Base-by-base conservation (phyloP, 768 basidiomycete genomes). In the Pulveroboletus sp. region DNA sequence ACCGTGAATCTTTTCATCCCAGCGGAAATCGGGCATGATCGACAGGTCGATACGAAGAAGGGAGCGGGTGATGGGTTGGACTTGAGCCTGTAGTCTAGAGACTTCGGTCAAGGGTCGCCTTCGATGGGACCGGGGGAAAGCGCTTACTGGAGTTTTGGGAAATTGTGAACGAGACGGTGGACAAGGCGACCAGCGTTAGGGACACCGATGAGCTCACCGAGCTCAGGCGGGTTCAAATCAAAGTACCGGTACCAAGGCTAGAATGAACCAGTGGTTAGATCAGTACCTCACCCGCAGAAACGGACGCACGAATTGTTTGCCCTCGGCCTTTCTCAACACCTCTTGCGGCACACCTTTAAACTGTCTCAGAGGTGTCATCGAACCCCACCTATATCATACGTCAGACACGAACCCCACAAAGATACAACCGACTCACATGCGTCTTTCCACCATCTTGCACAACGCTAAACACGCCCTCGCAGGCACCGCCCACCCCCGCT, bases 181-280 rank as follows among this genome's bases (percentile, higher is more conserved):
- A 98, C 90, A 2, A 94, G 77, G 36, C 85, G 82, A 19, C 95
- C 97, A 21, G 94, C 94, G 53, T 94, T 94, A 21, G 90, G 91
- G 43, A 97, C 81, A 20, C 94, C 94, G 43, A 99, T 85, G 0
- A 98, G 77, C 69, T 99, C 97, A 13, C 94, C 94, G 40, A 99
- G 85, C 68, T 98, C 95, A 3, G 90, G 90, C 0, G 90, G 90
- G 44, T 71, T 82, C 53, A 98, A 72, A 63, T 97, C 95, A 55
- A 95, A 98, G 72, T 97, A 98, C 21, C 94, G 86, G 63, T 97
- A 90, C 93, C 94, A 97, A 0, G 94, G 93, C 86, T 87, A 59
- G 40, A 55, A 46, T 45, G 33, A 50, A 20, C 11, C 27, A 19
- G 46, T 19, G 6, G 8, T 5, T 8, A 11, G 10, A 24, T 41